A percentile compares a stretch with the other conserved stretches of the same genome.
These are phyloP conservation scores for Tympanopsis confertula DNA, from an alignment of 2,329 filamentous ascomycete genomes.

Conservation along the genomic window DNA sequence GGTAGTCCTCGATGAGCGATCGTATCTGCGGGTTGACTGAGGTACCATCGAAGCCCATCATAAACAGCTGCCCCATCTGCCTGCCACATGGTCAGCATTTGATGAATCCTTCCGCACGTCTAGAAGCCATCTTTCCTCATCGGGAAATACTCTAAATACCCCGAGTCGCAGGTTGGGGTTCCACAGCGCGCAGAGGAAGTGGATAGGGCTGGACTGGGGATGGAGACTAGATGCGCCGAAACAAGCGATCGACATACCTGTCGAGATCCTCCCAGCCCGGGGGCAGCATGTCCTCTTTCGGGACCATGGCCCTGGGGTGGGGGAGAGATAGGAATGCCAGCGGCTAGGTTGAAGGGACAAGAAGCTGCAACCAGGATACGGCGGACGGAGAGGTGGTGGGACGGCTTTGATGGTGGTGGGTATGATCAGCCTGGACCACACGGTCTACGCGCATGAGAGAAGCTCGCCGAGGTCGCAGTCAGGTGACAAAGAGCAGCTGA, in stretches of 20 bases:
- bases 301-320: background rate
- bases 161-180: constrained; percentile 10
- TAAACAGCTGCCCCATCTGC: constrained; percentile 66
- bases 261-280: constrained; percentile 58
- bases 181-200: constrained; percentile 12
- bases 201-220: background rate
- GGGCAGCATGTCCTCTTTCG: background rate
- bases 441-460: too few species aligned
- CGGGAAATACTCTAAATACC: too few species aligned
- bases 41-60: constrained; percentile 79
- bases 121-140: constrained; percentile 5
- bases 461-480: too few species aligned
- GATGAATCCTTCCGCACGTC: constrained; percentile 5
- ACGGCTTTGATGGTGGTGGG: too few species aligned
- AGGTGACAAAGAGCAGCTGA: too few species aligned
- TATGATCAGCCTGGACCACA: too few species aligned
- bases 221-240: constrained; percentile 21
- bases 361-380: too few species aligned
- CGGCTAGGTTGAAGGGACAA: too few species aligned
- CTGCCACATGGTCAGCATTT: constrained; percentile 22
- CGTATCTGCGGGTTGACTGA: constrained; percentile 74
- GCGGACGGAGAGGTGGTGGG: too few species aligned
- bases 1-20: constrained; percentile 68
- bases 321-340: too few species aligned
- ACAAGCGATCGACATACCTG: constrained; percentile 43